Evolutionary conservation across 2,329 filamentous ascomycete genomes (phyloP), one percentile per base, ranked within the genome.

Genomic region (Curvularia sp.): DNA sequence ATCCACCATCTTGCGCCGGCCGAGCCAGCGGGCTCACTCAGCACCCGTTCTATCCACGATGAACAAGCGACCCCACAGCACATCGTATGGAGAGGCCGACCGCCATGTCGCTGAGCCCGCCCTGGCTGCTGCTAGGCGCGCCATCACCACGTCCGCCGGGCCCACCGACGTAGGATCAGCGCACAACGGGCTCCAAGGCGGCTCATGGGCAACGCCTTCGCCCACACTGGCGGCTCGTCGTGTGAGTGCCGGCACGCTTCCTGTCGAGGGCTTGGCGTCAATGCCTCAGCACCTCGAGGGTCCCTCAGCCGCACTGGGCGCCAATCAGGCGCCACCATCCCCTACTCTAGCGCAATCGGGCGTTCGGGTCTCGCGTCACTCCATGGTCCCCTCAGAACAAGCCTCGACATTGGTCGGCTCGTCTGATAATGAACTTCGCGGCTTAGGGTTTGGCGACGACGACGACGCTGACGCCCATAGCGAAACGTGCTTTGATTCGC

Each of bases 381-480:
- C 86, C 15, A 80, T 83, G 44, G 80, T 84, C 42, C 80, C 81
- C 53, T 88, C 86, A 22, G 86, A 88, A 70, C 83, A 84, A 54
- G 80, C 84, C 30, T 91, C 88, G 24, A 90, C 88, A 28, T 81
- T 89, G 63, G 85, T 87, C 61, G 88, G 88, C 59, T 92, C 88
- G 28, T 70, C 66, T 61, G 90, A 93, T 67, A 84, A 86, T 70
- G 89, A 92, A 59, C 81, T 80, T 61, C 85, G 86, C 65, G 86
- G 84, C 47, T 84, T 88, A 65, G 81, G 79, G n/a, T 91, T 87
- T 10, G 85, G 85, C 22, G 90, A 92, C 57, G 90, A 92, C 55
- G 89, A 92, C 68, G 90, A 92, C 68, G 88, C 87, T n/a, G 90
- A 92, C 73, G 87, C 89, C 70, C 89, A 88, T 77, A 92, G 89